phyloP scores from a whole-genome alignment of 2,329 filamentous ascomycete genomes.

The Graphilbum ipis-grandicollis region DNA sequence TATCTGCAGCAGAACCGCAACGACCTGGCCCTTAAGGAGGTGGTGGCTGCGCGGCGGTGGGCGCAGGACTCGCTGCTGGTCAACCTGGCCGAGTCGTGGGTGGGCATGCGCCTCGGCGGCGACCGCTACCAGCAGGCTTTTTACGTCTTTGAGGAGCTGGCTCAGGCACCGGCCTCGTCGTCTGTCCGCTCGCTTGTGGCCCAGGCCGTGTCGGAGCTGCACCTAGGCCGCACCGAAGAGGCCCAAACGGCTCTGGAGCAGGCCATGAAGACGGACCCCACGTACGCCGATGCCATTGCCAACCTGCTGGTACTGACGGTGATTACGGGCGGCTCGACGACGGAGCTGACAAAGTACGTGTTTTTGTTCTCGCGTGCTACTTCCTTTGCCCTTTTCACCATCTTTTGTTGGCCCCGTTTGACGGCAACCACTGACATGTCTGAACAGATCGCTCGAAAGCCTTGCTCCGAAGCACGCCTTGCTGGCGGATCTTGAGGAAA shows the following conservation, averaged over 20 bases:
- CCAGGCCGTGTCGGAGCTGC: slow-evolving; percentile 81
- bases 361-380: background rate
- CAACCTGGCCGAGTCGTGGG: slow-evolving; percentile 91
- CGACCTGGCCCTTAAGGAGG: slow-evolving; percentile 82
- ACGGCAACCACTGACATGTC: too few species aligned
- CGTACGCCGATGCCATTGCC: slow-evolving; percentile 58
- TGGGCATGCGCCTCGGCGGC: slow-evolving; percentile 74
- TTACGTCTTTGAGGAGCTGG: slow-evolving; percentile 94
- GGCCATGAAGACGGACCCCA: slow-evolving; percentile 56
- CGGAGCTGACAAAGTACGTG: slow-evolving; percentile 44
- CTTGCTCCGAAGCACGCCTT: slow-evolving; percentile 51
- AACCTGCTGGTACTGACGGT: slow-evolving; percentile 69
- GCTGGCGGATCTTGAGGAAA: slow-evolving; percentile 60
- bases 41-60: slow-evolving; percentile 72
- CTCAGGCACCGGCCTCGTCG: slow-evolving; percentile 67
- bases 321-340: slow-evolving; percentile 53
- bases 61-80: slow-evolving; percentile 88
- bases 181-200: slow-evolving; percentile 62
- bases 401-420: too few species aligned
- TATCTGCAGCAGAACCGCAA: slow-evolving; percentile 81
- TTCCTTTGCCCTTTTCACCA: too few species aligned
- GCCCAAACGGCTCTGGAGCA: slow-evolving; percentile 72
- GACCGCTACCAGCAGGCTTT: slow-evolving; percentile 94
- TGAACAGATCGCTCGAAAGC: slow-evolving; percentile 38
- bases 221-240: slow-evolving; percentile 76